Evolutionary conservation across 192 early-diverging fungal genomes (phyloP).

Genomic region (Coemansia sp.): DNA sequence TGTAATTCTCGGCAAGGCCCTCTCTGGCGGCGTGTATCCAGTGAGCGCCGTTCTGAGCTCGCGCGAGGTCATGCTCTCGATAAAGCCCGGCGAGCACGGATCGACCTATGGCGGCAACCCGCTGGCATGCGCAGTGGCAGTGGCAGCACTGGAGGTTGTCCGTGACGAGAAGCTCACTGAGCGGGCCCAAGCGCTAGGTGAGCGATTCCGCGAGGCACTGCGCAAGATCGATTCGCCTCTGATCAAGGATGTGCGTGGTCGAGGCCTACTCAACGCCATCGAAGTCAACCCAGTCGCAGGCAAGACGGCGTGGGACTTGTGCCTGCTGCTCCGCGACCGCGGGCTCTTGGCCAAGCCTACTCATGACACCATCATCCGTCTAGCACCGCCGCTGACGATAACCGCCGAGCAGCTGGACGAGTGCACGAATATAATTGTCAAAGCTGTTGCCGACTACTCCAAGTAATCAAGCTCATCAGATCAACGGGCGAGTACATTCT

Average conservation of each 20-base stretch:
- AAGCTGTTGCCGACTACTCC: constrained; percentile 67
- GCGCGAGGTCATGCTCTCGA: constrained; percentile 77
- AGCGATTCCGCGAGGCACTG: constrained; percentile 80
- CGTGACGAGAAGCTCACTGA: constrained; percentile 91
- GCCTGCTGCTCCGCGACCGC: constrained; percentile 87
- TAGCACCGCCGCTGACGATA: constrained; percentile 94
- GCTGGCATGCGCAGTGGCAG: constrained; percentile 89
- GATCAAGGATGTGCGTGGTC: constrained; percentile 80
- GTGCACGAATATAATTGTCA: constrained; percentile 77
- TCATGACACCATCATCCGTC: constrained; percentile 96
- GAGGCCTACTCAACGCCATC: constrained; percentile 94
- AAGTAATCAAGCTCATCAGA: neutral
- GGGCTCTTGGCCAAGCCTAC: constrained; percentile 98
- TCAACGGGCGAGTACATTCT: no score
- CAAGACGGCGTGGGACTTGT: constrained; percentile 97
- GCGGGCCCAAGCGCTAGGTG: constrained; percentile 72
- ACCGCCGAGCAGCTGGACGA: constrained; percentile 85
- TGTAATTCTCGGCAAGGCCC: constrained; percentile 95
- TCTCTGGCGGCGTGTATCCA: constrained; percentile 95
- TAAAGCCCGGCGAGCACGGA: constrained; percentile 92
- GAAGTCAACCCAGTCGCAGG: constrained; percentile 84
- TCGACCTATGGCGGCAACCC: constrained; percentile 98
- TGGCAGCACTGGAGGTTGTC: constrained; percentile 92
- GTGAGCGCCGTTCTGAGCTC: constrained; percentile 91
- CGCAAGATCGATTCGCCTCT: constrained; percentile 76